Base-by-base conservation (phyloP, 805 yeast genomes). In the Helenozyma rhizophorensis region DNA sequence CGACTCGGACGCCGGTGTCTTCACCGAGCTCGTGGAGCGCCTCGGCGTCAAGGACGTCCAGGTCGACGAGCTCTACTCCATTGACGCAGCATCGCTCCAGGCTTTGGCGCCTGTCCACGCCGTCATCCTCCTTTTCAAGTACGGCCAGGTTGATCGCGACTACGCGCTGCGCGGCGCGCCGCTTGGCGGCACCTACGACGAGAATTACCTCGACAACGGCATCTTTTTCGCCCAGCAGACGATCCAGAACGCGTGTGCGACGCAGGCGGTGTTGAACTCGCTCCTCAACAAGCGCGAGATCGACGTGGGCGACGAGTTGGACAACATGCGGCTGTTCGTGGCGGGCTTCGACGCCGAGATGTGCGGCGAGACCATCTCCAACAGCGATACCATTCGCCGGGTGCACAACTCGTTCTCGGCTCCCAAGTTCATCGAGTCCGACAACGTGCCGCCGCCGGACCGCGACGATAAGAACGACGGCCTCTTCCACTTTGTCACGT, bases 161-260 rank as follows among this genome's bases (percentile, higher is more conserved):
- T 45, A 45, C 33, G 60, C 64, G 16, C 23, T 45, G 6, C 30
- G 53, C 7, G 56, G 58, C 38, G 42, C 37, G 23, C 77, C 78
- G 2, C 36, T 65, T 10, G 65, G 60, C 33, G 81, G 81, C 4
- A 49, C 42, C 4, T 73, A 65, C 40, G 74, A 69, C 35, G 31
- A 22, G 2, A 48, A 54, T 5, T 60, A 54, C 38, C 54, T 53
- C 9, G 49, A 51, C 1, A 48, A 58, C 12, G 61, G 54, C 8
- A 62, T 80, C 2, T 78, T 75, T 50, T 80, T 80, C 50, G 83
- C 84, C 6, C 66, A 66, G 28, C 86, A 80, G 49, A 72, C 72
- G 17, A 75, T 78, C 33, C 77, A 75, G 45, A 78, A 80, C 47
- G 84, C 86, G 3, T 80, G 86, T 54, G 86, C 81, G n/a, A 80